Evolutionary conservation across 2,329 filamentous ascomycete species (phyloP).

Genomic region (Elsinoe perseae): DNA sequence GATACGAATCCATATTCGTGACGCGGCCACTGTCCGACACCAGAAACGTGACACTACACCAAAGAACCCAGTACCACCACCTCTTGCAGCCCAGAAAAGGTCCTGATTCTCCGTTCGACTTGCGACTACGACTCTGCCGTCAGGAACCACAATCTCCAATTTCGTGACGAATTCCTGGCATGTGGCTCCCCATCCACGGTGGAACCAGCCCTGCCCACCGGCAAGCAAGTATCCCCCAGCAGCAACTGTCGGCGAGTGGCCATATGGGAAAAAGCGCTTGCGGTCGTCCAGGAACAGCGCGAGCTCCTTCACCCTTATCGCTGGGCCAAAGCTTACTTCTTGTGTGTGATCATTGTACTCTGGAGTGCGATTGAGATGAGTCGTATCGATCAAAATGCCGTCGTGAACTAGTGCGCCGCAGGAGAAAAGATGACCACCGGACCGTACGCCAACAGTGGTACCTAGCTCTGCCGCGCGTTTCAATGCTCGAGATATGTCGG

Average conservation of each 20-base stretch:
- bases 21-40: neutral
- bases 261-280: neutral
- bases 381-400: neutral
- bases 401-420: neutral
- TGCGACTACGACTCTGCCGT: slow-evolving; percentile 42
- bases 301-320: neutral
- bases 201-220: neutral
- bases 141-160: slow-evolving; percentile 45
- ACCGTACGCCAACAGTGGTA: neutral
- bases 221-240: neutral
- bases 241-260: neutral
- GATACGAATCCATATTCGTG: neutral
- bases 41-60: slow-evolving; percentile 20
- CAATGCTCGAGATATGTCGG: neutral
- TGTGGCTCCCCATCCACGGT: neutral
- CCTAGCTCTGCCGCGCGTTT: neutral
- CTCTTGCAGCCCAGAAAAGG: slow-evolving; percentile 47
- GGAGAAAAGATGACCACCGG: neutral
- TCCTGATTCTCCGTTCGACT: slow-evolving; percentile 39
- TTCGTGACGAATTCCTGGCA: neutral
- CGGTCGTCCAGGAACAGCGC: neutral
- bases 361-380: neutral
- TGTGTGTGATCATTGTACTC: neutral
- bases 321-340: neutral
- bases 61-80: slow-evolving; percentile 43